Evolutionary conservation across 345 rosid species (phyloP), one percentile per base, ranked within the genome.

Genomic region (Gossypium raimondii): DNA sequence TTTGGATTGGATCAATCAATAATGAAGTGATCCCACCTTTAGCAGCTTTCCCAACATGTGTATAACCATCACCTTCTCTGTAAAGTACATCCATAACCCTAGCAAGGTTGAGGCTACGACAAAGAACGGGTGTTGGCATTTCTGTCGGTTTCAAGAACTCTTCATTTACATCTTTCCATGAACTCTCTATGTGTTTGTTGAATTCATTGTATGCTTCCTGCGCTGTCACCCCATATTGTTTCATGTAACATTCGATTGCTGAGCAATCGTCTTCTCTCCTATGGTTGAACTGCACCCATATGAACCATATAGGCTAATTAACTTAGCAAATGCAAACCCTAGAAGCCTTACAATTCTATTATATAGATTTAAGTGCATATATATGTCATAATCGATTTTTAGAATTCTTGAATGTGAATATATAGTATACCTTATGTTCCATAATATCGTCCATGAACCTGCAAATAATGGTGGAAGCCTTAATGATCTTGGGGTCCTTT

Each of bases 361-460:
- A 11, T 14, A 48, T 4, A 34, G 41, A 34, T 48, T 9, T 48
- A 48, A 11, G 1, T 48, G 13, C 52, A 48, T 48, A 12, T 16
- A 12, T 3, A 12, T 50, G 2, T 5, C 41, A 34, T 5, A 34
- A 51, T 34, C 5, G 38, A 34, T 34, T 34, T 34, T 4, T 34
- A 34, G 38, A 34, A 34, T 4, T 34, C 38, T 34, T 4, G 38
- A 34, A 34, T 34, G 6, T 34, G 6, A 34, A 29, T 29, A 29
- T 51, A 20, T 3, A n/a, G 12, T 47, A 27, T 69, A 72, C 75
- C 64, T 73, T 62, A 43, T 62, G 70, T 9, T 78, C 73, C 0
- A 72, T 72, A 11, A 83, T 51, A 16, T 83, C 88, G 43, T 77
- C 76, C 82, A 81, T 83, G 66, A 85, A 78, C 41, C 84, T 74